These are phyloP conservation scores for Pythium biforme DNA, from an alignment of 352 stramenopile genomes.

Conservation along the genomic window DNA sequence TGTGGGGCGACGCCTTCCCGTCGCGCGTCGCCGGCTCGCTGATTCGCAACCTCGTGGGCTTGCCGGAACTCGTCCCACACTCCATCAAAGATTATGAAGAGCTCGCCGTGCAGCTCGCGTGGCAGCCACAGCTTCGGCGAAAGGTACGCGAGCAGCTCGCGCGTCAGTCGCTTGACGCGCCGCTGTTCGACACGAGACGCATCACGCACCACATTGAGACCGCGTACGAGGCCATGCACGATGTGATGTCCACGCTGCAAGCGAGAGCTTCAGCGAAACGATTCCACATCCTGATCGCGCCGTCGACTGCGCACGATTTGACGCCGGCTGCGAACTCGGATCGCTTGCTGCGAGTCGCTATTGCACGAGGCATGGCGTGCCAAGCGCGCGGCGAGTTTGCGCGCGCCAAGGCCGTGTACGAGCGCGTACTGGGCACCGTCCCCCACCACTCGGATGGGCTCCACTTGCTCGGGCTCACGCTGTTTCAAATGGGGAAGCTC, in stretches of 20 bases:
- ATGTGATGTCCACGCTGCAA: conserved; percentile 37
- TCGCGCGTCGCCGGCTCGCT: conserved; percentile 70
- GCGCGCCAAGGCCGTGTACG: conserved; percentile 39
- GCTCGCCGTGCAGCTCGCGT: conserved; percentile 52
- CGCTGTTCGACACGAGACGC: conserved; percentile 72
- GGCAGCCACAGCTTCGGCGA: conserved; percentile 16
- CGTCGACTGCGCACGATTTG: conserved; percentile 10
- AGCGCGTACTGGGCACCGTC: conserved; percentile 32
- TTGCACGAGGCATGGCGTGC: conserved; percentile 29
- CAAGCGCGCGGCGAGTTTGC: conserved; percentile 31
- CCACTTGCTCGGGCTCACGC: conserved; percentile 45
- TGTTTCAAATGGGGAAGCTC: conserved; percentile 16
- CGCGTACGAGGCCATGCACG: conserved; percentile 64
- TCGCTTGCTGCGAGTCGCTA: conserved; percentile 12
- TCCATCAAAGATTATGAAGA: conserved; percentile 73
- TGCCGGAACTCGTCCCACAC: conserved; percentile 39
- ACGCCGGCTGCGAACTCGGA: conserved; percentile 2
- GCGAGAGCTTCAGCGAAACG: background rate
- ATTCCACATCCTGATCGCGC: conserved; percentile 50
- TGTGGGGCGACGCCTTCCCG: conserved; percentile 73
- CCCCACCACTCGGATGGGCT: conserved; percentile 36
- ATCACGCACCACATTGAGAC: conserved; percentile 65
- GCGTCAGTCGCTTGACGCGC: conserved; percentile 32
- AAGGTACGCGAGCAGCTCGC: conserved; percentile 37
- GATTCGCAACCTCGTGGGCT: conserved; percentile 37